Evolutionary conservation across 2,329 filamentous ascomycete species (phyloP), one percentile per base, ranked within the genome.

Genomic region (Aspergillus pseudotamarii): DNA sequence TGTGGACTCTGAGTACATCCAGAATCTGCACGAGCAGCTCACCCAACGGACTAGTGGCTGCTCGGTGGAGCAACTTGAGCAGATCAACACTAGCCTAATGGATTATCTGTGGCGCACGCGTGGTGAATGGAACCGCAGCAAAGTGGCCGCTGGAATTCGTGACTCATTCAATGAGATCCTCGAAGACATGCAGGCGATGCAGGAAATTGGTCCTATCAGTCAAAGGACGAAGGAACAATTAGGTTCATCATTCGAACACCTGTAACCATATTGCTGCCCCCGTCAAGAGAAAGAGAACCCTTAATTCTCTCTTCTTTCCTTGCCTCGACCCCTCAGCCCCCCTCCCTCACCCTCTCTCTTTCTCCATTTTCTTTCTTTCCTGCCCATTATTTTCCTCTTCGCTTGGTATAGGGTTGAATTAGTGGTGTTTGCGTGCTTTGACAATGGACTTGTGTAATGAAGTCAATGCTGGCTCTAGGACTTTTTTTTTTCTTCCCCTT

Each of bases 11-110:
- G 68, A 72, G 0, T 82, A 85, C 34, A 81, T 93, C 28, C 76
- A 81, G 2, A 75, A 81, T 8, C 84, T 96, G 60, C 83, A 93
- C 61, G 75, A 83, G 0, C 82, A 87, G 43, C 81, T 97, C 38
- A 88, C 89, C 0, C 79, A 85, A 32, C 83, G 84, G 51, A 94
- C 91, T 2, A 89, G 87, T 23, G 92, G 92, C 0, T 92, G 91
- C 76, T 91, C 90, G 0, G 91, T 99, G 58, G 95, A 99, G 79
- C 94, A 99, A 77, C 82, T 99, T 23, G 94, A 98, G 82, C 94
- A 98, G 78, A 89, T 97, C 75, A 94, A 94, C 76, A 90, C 93
- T 9, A 88, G 90, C 68, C 82, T 98, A 66, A 98, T 98, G 94
- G 91, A 94, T 64, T 88, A 89, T 66, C 86, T 98, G 51, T 99